Conservation (phyloP, 2,329 filamentous ascomycete species). For the Aspergillus glaucus region DNA sequence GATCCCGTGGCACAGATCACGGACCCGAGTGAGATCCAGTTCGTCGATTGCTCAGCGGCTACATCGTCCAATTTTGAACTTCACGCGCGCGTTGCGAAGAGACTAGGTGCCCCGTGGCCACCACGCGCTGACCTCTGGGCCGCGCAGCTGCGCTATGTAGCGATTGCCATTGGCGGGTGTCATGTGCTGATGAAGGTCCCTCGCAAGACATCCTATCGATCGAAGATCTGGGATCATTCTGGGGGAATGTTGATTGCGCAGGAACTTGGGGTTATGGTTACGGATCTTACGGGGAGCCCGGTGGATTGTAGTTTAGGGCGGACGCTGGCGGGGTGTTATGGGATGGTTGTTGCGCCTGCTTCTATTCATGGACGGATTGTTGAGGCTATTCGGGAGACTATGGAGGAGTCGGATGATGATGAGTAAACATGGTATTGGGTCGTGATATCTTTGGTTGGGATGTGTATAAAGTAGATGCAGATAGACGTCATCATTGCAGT, state of each 20-base stretch:
- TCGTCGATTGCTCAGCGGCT: conserved; percentile 40
- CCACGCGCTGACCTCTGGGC: conserved; percentile 46
- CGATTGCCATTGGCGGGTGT: conserved; percentile 45
- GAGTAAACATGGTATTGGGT: background rate
- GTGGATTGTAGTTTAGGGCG: conserved; percentile 45
- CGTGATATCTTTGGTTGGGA: too few relatives aligned
- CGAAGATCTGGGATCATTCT: conserved; percentile 52
- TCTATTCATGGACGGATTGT: conserved; percentile 29
- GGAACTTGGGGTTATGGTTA: conserved; percentile 47
- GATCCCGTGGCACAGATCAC: conserved; percentile 19
- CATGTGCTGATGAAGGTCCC: conserved; percentile 47
- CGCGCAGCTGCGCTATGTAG: conserved; percentile 50
- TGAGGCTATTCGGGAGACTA: conserved; percentile 24
- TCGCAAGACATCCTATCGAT: conserved; percentile 37
- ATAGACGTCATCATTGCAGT: too few relatives aligned
- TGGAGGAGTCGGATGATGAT: background rate
- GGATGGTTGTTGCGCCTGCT: conserved; percentile 37
- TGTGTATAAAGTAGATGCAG: too few relatives aligned
- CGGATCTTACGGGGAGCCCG: conserved; percentile 45
- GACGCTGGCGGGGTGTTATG: conserved; percentile 33
- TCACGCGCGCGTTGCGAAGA: conserved; percentile 33
- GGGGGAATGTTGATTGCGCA: conserved; percentile 47
- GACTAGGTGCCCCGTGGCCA: conserved; percentile 42
- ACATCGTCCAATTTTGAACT: conserved; percentile 34
- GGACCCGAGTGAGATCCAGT: conserved; percentile 31